Percentiles rank a stretch among this genome's conserved stretches.
These are phyloP conservation scores for Phylloporus scabripes DNA, from an alignment of 768 basidiomycete genomes.

Conservation along the genomic window DNA sequence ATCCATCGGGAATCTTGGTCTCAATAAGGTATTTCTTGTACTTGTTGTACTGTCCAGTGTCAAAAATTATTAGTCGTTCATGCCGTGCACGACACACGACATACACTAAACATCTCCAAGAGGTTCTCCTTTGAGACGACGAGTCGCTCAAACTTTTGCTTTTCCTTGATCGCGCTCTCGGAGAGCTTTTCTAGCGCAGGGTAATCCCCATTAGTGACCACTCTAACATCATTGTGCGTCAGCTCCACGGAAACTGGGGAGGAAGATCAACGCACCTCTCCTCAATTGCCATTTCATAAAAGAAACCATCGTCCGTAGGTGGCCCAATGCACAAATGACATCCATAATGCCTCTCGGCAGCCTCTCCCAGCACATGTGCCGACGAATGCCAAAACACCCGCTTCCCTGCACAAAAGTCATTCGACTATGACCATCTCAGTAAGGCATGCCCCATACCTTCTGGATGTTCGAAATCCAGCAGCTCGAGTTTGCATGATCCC, in stretches of 20 bases:
- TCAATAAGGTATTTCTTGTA: slow-evolving; percentile 97
- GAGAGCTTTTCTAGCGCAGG: slow-evolving; percentile 83
- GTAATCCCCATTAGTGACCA: slow-evolving; percentile 79
- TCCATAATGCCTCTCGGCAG: slow-evolving; percentile 92
- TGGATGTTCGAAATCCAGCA: slow-evolving; percentile 89
- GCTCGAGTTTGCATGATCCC: slow-evolving; percentile 66
- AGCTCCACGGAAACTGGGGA: too few relatives aligned
- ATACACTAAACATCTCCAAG: slow-evolving; percentile 90
- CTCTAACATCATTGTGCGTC: slow-evolving; percentile 35
- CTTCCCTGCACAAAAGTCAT: slow-evolving; percentile 51
- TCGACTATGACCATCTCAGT: not conserved
- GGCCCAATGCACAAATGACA: slow-evolving; percentile 97
- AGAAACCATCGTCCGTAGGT: slow-evolving; percentile 97
- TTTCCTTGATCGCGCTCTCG: slow-evolving; percentile 89
- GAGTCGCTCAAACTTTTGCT: slow-evolving; percentile 93
- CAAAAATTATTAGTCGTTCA: not conserved
- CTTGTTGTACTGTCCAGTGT: slow-evolving; percentile 79
- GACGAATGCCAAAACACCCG: slow-evolving; percentile 99
- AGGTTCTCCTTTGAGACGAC: slow-evolving; percentile 93
- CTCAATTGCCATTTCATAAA: slow-evolving; percentile 95
- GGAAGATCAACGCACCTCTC: slow-evolving; percentile 48
- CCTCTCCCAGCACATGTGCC: slow-evolving; percentile 95
- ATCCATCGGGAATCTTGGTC: slow-evolving; percentile 92
- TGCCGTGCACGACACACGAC: slow-evolving; percentile 24
- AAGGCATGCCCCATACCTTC: slow-evolving; percentile 50